Evolutionary conservation across 1,284 basidiomycete genomes (phyloP).

Genomic region (Trichosporon sp.): DNA sequence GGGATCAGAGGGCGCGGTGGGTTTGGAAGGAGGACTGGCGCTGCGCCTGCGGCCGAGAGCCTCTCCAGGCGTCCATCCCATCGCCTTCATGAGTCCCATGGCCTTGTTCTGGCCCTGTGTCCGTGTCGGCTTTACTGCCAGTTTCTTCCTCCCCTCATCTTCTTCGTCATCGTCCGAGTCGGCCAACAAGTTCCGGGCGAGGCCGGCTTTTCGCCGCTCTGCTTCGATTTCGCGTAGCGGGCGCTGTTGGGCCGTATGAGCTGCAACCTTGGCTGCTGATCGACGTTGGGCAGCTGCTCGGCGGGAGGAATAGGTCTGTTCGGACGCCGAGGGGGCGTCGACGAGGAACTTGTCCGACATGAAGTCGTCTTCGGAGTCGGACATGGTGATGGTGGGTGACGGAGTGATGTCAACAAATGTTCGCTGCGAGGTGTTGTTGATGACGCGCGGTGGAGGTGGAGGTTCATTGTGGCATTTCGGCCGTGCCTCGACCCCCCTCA

Average conservation of each 20-base stretch:
- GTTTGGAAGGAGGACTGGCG: constrained; percentile 21
- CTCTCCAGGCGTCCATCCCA: constrained; percentile 57
- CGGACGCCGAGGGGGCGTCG: constrained; percentile 28
- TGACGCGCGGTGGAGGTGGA: constrained; percentile 12
- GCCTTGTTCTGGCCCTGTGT: constrained; percentile 44
- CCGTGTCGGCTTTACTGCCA: neutral
- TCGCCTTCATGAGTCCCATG: constrained; percentile 56
- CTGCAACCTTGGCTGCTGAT: constrained; percentile 38
- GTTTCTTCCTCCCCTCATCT: neutral
- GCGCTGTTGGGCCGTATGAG: constrained; percentile 38
- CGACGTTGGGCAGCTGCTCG: constrained; percentile 37
- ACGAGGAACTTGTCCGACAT: constrained; percentile 58
- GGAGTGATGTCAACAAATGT: neutral
- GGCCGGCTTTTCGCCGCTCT: constrained; percentile 43
- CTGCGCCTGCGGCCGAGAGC: constrained; percentile 45
- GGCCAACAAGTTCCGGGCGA: constrained; percentile 49
- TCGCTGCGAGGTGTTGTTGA: neutral
- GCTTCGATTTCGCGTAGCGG: constrained; percentile 40
- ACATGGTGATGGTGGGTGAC: constrained; percentile 37
- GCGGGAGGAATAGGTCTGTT: constrained; percentile 44
- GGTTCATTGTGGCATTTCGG: neutral
- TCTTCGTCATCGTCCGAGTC: neutral
- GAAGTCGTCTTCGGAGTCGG: constrained; percentile 57
- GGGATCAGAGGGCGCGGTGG: constrained; percentile 23
- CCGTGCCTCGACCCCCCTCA: no score